Base-by-base conservation (phyloP, 129 eudicot genomes). In the Saussurea involucrata region DNA sequence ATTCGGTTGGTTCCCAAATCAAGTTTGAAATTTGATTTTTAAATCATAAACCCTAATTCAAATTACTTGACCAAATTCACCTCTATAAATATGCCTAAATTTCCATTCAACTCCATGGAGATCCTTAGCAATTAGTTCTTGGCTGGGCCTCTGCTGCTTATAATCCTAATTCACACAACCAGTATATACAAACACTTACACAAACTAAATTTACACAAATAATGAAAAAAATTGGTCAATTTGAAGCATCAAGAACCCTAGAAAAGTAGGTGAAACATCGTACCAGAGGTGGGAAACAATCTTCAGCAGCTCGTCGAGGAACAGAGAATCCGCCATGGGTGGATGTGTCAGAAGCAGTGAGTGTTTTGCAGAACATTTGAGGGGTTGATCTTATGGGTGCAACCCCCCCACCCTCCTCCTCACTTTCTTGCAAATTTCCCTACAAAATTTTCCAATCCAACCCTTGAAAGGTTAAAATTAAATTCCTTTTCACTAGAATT, bases 291-390 rank as follows among this genome's bases (percentile, higher is more conserved):
- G 97, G 95, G 76, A 90, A 90, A 82, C 96, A 93, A 57, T 88
- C 98, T 87, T 88, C 95, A 15, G 95, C 93, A 74, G 96, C 90
- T 73, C 98, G 73, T 24, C 98, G 84, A 49, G 98, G 98, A 69
- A 93, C 98, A 12, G 98, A 93, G 78, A 93, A 93, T 84, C 98
- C 98, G 37, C 98, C 98, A 75, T 93, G 98, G 28, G 97, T 93
- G 78, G 97, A 90, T 61, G 98, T 93, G 78, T 93, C 98, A 46
- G 98, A 93, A 84, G 98, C 98, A 60, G 98, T 93, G 36, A 91
- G 89, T 68, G 98, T 92, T 63, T 92, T 92, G 86, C 96, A 92
- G 73, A 92, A 92, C 98, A 92, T 92, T 78, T 92, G 98, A 65
- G 98, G 90, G 71, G 98, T 90, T 71, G 91, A 76, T 85, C 84